phyloP scores from a whole-genome alignment of 2,329 filamentous ascomycete genomes.

The Monascus ruber region DNA sequence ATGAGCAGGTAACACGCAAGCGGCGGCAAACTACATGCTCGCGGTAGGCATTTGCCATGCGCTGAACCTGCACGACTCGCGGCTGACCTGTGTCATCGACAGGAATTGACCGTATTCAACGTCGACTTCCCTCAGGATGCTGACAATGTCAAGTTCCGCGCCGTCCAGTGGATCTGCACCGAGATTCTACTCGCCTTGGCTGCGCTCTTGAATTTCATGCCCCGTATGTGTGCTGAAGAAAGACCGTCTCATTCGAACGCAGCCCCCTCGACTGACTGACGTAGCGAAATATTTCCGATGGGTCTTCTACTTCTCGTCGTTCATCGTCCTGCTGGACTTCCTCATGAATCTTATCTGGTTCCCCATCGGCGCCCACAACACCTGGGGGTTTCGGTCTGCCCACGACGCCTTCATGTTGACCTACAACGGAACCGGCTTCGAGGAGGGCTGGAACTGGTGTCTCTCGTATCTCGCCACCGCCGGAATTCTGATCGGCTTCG shows the following conservation, averaged over 20 bases:
- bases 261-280: background rate
- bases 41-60: conserved; percentile 25
- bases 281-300: conserved; percentile 36
- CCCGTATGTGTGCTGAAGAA: conserved; percentile 30
- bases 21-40: conserved; percentile 43
- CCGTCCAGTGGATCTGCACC: conserved; percentile 50
- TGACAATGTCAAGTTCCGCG: conserved; percentile 45
- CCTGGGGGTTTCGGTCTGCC: conserved; percentile 47
- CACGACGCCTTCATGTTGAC: conserved; percentile 51
- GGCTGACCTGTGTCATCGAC: conserved; percentile 4
- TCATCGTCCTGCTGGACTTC: conserved; percentile 47
- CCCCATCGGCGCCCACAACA: conserved; percentile 45
- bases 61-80: background rate
- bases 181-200: conserved; percentile 42
- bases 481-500: conserved; percentile 50
- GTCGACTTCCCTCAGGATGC: conserved; percentile 44
- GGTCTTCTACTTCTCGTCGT: conserved; percentile 41
- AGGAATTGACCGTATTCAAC: conserved; percentile 49
- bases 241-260: background rate
- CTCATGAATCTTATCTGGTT: conserved; percentile 51
- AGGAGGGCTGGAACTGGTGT: conserved; percentile 52
- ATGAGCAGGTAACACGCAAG: conserved; percentile 36
- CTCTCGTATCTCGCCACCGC: conserved; percentile 50
- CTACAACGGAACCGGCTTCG: conserved; percentile 46
- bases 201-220: conserved; percentile 39